Base-by-base conservation (phyloP, 495 filamentous ascomycete genomes). In the Tuber borchii region DNA sequence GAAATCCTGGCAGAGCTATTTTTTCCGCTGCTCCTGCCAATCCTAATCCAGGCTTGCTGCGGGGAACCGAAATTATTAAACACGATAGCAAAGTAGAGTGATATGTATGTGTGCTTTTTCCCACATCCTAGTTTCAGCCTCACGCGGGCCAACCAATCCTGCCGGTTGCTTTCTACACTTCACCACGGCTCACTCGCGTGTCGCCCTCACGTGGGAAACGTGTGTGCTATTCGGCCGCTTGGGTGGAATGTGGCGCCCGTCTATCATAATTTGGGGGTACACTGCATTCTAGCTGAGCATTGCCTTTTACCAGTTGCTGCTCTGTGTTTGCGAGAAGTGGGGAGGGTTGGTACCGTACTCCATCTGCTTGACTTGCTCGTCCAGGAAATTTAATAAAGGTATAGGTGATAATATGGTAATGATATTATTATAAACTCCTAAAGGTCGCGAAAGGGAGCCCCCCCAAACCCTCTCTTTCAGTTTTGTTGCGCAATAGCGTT, bases 141-240 rank as follows among this genome's bases (percentile, higher is more conserved):
- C 51, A 26, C 16, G 26, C 26, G 3, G 51, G 51, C n/a, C 6
- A 61, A 61, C 51, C n/a, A 61, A 61, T 61, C 51, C 51, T 61
- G 51, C 2, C 51, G 10, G n/a, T 31, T 31, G 10, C 51, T 16
- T 61, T 61, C n/a, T 10, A 12, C 51, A 5, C 51, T 61, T 61
- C 51, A 61, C 51, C 51, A 31, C 51, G 51, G 12, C 51, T 61
- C 51, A 61, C 51, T 61, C 51, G 51, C 51, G 51, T 61, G 51
- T 31, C 7, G 20, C 3, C 51, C n/a, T 61, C 51, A 31, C n/a
- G 51, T 61, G 51, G 51, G n/a, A 61, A 61, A 31, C 51, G 51
- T 61, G 51, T 61, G n/a, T 61, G 22, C 26, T 26, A 61, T 31
- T 61, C 51, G 51, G 34, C 34, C 34, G 34, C 34, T 37, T 37